Conservation (phyloP, 768 basidiomycete genomes). For the Crassisporium funariophilum region DNA sequence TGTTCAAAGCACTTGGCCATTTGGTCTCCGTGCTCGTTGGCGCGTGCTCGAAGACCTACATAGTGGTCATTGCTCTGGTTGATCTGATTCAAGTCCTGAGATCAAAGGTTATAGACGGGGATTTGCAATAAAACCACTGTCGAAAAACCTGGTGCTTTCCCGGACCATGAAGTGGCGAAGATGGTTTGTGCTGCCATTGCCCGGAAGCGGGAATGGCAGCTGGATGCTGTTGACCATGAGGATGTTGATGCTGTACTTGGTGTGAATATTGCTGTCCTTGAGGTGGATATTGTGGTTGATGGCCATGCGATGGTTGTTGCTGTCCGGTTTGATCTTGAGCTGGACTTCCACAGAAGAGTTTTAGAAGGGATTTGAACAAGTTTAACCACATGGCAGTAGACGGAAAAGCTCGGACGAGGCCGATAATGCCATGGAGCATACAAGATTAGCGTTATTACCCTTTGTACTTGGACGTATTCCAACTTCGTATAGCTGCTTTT, state of each 20-base stretch:
- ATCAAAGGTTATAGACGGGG: background rate
- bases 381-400: conserved; percentile 22
- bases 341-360: conserved; percentile 28
- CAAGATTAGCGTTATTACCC: too few relatives aligned
- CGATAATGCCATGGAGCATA: too few relatives aligned
- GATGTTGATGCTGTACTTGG: conserved; percentile 11
- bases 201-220: background rate
- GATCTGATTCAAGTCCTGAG: conserved; percentile 54
- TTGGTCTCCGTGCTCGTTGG: conserved; percentile 75
- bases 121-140: background rate
- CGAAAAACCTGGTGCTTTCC: conserved; percentile 12
- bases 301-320: conserved; percentile 15
- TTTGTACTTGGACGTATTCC: too few relatives aligned
- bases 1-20: conserved; percentile 74
- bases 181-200: conserved; percentile 3
- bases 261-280: conserved; percentile 15
- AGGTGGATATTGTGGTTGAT: conserved; percentile 13
- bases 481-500: too few relatives aligned
- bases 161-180: conserved; percentile 1
- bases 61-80: conserved; percentile 78
- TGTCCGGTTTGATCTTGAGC: conserved; percentile 9
- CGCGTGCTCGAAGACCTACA: conserved; percentile 66
- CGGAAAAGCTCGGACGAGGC: background rate
- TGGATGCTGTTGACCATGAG: conserved; percentile 5
- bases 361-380: conserved; percentile 33